Evolutionary conservation across 2,329 filamentous ascomycete genomes (phyloP), one percentile per base, ranked within the genome.

Genomic region (Beauveria sp.): DNA sequence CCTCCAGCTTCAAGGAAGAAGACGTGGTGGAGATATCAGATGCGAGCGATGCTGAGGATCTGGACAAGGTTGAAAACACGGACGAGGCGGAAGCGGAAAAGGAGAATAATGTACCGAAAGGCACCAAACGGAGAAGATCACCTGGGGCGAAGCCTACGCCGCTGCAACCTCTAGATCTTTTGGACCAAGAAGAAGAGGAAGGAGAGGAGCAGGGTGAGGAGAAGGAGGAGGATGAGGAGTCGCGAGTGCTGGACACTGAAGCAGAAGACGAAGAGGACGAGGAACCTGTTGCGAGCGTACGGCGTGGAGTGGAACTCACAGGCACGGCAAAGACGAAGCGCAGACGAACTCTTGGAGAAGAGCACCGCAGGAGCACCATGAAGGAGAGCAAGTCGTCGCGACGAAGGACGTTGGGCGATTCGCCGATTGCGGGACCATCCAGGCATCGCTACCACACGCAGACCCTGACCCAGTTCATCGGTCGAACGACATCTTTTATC

Each of bases 381-480:
- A 61, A 41, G 16, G 62, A 59, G 30, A 69, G 67, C 30, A 62
- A 62, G 40, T 63, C 61, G 22, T 65, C 58, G 50, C 63, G 67
- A 26, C 62, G 65, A 26, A 59, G 65, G 22, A 66, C 65, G 5
- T 48, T 66, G 22, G 64, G 63, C 30, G 64, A 63, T 34, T 55
- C 40, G 14, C 61, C 52, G 5, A 3, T 40, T 2, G 43, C 54
- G 14, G 30, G 53, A 18, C 28, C 52, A 22, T 60, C 57, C 2
- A 40, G 20, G 14, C 70, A 72, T 5, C 72, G 66, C 9, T 75
- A 73, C 41, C 73, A 76, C 48, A 77, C 76, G 16, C 76, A 78
- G 62, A 78, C 76, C 3, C 64, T 78, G 59, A 78, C 76, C 16
- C 76, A 78, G 59, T 70, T 77, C 28, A 63, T 75, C 14, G 68